Percentiles rank a stretch among this genome's conserved stretches.
These are phyloP conservation scores for Rhytidhysteron rufulum DNA, from an alignment of 2,329 filamentous ascomycete genomes.

Conservation along the genomic window DNA sequence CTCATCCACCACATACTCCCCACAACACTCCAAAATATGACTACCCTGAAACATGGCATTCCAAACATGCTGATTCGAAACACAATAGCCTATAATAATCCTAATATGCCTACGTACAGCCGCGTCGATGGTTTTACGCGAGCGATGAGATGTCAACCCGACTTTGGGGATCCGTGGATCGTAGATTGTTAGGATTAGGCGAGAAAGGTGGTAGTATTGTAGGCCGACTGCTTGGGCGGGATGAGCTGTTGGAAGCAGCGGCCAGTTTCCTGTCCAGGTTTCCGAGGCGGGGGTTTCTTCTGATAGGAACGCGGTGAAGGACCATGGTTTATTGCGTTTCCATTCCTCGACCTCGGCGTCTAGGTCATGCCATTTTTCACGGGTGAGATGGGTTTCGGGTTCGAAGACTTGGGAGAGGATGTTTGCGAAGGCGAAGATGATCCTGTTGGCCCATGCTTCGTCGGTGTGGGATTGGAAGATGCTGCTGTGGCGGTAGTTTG, in stretches of 20 bases:
- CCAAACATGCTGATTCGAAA: too few species aligned
- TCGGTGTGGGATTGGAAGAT: slow-evolving; percentile 28
- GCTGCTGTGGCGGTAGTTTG: slow-evolving; percentile 25
- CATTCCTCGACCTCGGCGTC: slow-evolving; percentile 28
- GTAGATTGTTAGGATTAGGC: slow-evolving; percentile 26
- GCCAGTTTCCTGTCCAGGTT: slow-evolving; percentile 19
- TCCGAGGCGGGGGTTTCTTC: slow-evolving; percentile 20
- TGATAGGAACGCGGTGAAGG: slow-evolving; percentile 20
- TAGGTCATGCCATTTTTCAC: slow-evolving; percentile 25
- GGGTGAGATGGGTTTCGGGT: slow-evolving; percentile 14
- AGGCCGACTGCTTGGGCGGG: slow-evolving; percentile 25
- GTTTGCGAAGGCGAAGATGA: slow-evolving; percentile 27
- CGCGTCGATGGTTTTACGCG: too few species aligned
- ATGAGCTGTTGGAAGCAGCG: slow-evolving; percentile 17
- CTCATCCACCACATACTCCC: too few species aligned
- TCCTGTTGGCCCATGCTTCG: slow-evolving; percentile 29
- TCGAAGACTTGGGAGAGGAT: slow-evolving; percentile 26
- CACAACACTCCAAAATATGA: too few species aligned
- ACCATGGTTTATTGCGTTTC: slow-evolving; percentile 28
- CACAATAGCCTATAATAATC: too few species aligned
- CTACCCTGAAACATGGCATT: too few species aligned
- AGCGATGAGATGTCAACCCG: too few species aligned
- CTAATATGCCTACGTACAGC: too few species aligned
- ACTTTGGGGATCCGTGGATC: too few species aligned
- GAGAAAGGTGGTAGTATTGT: slow-evolving; percentile 28